Evolutionary conservation across 2,329 filamentous ascomycete genomes (phyloP).

Genomic region (Corinectria fuckeliana): DNA sequence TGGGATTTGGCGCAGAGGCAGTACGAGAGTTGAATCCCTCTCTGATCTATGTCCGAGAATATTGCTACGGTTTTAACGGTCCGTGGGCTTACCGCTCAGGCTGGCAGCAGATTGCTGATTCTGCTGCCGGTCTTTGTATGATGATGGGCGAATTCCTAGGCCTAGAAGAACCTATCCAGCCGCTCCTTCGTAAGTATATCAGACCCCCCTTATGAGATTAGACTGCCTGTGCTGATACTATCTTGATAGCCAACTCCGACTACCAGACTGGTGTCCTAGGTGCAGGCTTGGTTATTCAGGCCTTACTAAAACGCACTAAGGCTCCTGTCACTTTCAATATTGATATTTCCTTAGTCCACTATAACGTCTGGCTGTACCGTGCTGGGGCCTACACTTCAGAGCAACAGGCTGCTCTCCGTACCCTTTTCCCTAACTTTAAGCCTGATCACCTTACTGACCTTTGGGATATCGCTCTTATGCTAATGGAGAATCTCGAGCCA

Average conservation of each 20-base stretch:
- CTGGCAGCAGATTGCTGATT: constrained; percentile 47
- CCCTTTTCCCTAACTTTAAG: constrained; percentile 13
- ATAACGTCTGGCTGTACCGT: constrained; percentile 30
- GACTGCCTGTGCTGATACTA: background rate
- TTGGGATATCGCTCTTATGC: too few relatives aligned
- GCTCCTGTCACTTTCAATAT: constrained; percentile 22
- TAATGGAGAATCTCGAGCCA: constrained; percentile 15
- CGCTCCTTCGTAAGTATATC: constrained; percentile 19
- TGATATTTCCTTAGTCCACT: constrained; percentile 30
- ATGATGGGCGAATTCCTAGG: constrained; percentile 46
- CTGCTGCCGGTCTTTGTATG: constrained; percentile 43
- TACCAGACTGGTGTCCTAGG: constrained; percentile 28
- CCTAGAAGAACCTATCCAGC: constrained; percentile 31
- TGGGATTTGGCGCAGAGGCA: constrained; percentile 35
- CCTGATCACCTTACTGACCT: constrained; percentile 19
- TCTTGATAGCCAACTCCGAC: constrained; percentile 25
- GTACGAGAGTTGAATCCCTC: constrained; percentile 18
- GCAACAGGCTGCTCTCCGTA: background rate
- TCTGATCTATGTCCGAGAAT: constrained; percentile 43
- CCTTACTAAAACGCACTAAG: constrained; percentile 3
- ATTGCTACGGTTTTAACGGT: constrained; percentile 44
- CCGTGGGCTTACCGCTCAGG: constrained; percentile 40
- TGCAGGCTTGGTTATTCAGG: constrained; percentile 17
- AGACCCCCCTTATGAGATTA: background rate
- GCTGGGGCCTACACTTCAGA: constrained; percentile 20